Conservation (phyloP, 208 protist species). For the Chromosphaera perkinsii region DNA sequence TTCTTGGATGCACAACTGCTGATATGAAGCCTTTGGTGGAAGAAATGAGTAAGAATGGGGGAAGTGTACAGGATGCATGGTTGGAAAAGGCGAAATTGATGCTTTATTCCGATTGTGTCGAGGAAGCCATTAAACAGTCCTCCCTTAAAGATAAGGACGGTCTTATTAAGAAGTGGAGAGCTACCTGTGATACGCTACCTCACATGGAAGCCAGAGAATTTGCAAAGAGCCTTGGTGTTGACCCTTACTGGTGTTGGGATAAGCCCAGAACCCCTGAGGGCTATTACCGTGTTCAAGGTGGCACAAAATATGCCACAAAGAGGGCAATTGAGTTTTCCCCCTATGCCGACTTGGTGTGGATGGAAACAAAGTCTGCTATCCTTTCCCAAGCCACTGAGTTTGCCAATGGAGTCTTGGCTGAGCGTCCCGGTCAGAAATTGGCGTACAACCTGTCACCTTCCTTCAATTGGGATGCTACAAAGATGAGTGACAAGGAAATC, state of each 20-base stretch:
- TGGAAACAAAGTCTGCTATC: slow-evolving; percentile 66
- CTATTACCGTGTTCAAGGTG: slow-evolving; percentile 54
- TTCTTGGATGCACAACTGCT: slow-evolving; percentile 57
- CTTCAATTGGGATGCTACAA: slow-evolving; percentile 72
- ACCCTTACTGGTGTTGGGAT: slow-evolving; percentile 56
- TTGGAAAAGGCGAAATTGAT: slow-evolving; percentile 25
- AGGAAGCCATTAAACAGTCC: neutral
- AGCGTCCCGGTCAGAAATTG: slow-evolving; percentile 55
- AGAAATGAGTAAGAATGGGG: neutral
- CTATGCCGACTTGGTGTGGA: slow-evolving; percentile 70
- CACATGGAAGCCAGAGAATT: slow-evolving; percentile 41
- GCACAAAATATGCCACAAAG: slow-evolving; percentile 49
- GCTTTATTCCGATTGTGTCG: neutral
- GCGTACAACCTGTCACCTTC: slow-evolving; percentile 77
- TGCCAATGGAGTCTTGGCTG: slow-evolving; percentile 51
- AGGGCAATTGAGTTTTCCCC: slow-evolving; percentile 56
- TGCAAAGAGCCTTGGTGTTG: slow-evolving; percentile 40
- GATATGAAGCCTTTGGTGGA: slow-evolving; percentile 33
- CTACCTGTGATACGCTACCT: neutral
- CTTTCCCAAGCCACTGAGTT: slow-evolving; percentile 62
- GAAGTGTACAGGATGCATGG: slow-evolving; percentile 14
- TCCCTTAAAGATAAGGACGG: slow-evolving; percentile 18
- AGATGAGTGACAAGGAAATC: slow-evolving; percentile 61
- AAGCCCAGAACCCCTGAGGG: slow-evolving; percentile 61
- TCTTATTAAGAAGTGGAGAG: slow-evolving; percentile 1